Evolutionary conservation across 768 basidiomycete species (phyloP), one percentile per base, ranked within the genome.

Genomic region (Phaffia australis): DNA sequence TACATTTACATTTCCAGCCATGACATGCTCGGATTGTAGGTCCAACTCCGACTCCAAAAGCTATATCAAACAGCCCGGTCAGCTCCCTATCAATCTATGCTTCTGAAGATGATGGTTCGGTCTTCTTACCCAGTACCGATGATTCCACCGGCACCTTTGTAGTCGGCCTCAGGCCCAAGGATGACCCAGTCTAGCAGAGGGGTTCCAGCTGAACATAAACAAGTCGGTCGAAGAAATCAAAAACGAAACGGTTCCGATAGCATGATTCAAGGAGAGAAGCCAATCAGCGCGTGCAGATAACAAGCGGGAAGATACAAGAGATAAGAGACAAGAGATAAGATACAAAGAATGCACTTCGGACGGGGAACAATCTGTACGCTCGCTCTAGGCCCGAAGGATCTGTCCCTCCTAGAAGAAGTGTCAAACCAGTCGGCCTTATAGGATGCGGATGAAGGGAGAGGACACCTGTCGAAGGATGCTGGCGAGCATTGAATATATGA

Each of bases 301-400:
- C 19, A 49, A 32, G 21, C 50, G 51, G 46, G 27, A 16, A 9
- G 60, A 46, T 15, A 29, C 35, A 42, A 23, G n/a, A n/a, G n/a
- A n/a, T n/a, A n/a, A 14, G 23, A 25, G 15, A 60, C 5, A 19
- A 49, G 63, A 66, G n/a, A 14, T 9, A 15, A 71, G 71, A 69
- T 0, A 82, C 80, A 11, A 83, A 75, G 2, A 90, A 79, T 3
- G 89, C 89, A 1, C 90, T 94, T 23, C 91, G 83, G 29, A 88
- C 81, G 4, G 91, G 90, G 72, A 93, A 87, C n/a, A 91, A 76
- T 55, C 86, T 81, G 1, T 81, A 74, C 0, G 81, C 83, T 62
- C 84, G 79, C 74, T 93, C 91, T 4, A 89, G 77, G 2, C 84
- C 85, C 1, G 74, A 70, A 0, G 71, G 70, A 69, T 85, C 83